Evolutionary conservation across 176 grass and related monocot genomes (phyloP).

Genomic region (Cenchrus americanus): DNA sequence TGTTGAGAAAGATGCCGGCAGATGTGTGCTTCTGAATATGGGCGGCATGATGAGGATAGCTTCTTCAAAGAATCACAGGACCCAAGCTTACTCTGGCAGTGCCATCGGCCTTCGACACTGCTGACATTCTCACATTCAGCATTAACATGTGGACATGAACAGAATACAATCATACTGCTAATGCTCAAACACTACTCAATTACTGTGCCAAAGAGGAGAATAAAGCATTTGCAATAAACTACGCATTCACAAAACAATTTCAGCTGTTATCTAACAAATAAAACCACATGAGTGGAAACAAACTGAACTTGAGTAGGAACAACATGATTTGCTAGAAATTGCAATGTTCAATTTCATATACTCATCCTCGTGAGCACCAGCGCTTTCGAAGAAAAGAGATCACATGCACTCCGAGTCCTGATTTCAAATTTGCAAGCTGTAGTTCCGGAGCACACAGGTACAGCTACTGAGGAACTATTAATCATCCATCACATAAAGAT

Average conservation of each 20-base stretch:
- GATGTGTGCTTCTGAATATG: no score
- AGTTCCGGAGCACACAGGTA: neutral
- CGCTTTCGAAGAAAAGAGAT: neutral
- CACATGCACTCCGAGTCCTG: neutral
- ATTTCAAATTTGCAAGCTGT: neutral
- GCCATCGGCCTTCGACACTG: no score
- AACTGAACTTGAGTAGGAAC: neutral
- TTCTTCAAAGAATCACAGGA: no score
- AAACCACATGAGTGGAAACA: neutral
- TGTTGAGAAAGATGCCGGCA: no score
- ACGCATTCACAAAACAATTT: neutral
- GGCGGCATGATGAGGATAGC: no score
- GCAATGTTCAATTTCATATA: neutral
- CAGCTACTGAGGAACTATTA: neutral
- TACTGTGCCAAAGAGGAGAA: neutral
- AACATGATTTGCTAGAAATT: neutral
- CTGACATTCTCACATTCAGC: no score
- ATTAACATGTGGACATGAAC: neutral
- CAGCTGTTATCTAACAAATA: neutral
- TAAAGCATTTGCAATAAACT: neutral
- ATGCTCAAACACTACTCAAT: neutral
- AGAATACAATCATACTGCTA: neutral
- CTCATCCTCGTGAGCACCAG: neutral
- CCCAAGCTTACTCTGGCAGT: no score
- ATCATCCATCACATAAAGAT: neutral